Evolutionary conservation across 2,329 filamentous ascomycete genomes (phyloP).

Genomic region (Hirsutella rhossiliensis): DNA sequence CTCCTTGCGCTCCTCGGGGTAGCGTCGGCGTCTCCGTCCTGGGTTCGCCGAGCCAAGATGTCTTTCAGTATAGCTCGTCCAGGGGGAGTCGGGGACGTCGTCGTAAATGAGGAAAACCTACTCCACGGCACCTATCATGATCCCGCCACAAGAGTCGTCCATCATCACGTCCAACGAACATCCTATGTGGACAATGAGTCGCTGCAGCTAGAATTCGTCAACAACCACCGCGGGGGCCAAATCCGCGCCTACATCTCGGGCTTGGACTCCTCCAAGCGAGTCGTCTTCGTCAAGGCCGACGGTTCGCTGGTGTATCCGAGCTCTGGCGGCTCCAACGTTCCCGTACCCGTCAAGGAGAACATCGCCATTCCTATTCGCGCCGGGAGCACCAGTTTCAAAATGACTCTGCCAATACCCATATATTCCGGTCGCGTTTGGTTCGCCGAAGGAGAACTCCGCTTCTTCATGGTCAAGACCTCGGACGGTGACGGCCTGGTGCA

Average conservation of each 20-base stretch:
- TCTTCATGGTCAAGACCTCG: conserved; percentile 25
- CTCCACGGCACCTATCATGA: conserved; percentile 23
- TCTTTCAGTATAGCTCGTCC: conserved; percentile 19
- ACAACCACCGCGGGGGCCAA: conserved; percentile 25
- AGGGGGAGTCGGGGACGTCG: conserved; percentile 17
- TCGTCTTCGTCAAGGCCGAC: conserved; percentile 30
- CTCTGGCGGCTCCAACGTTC: conserved; percentile 19
- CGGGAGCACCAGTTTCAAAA: conserved; percentile 21
- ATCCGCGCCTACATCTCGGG: conserved; percentile 35
- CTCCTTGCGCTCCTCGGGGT: conserved; percentile 6
- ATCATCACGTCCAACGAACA: neutral
- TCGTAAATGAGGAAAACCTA: conserved; percentile 25
- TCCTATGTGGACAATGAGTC: conserved; percentile 1
- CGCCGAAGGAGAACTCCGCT: conserved; percentile 26
- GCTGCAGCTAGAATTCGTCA: conserved; percentile 24
- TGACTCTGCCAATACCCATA: conserved; percentile 28
- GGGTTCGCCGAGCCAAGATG: neutral
- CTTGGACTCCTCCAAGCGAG: conserved; percentile 22
- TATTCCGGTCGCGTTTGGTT: conserved; percentile 32
- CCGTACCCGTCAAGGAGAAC: conserved; percentile 23
- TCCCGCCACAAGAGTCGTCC: conserved; percentile 3
- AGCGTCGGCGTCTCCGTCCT: neutral
- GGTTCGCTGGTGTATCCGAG: conserved; percentile 30
- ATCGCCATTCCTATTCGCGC: conserved; percentile 30
- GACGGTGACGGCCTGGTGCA: conserved; percentile 29